Evolutionary conservation across 192 early-diverging fungal genomes (phyloP), one percentile per base, ranked within the genome.

Genomic region (Mortierella claussenii): DNA sequence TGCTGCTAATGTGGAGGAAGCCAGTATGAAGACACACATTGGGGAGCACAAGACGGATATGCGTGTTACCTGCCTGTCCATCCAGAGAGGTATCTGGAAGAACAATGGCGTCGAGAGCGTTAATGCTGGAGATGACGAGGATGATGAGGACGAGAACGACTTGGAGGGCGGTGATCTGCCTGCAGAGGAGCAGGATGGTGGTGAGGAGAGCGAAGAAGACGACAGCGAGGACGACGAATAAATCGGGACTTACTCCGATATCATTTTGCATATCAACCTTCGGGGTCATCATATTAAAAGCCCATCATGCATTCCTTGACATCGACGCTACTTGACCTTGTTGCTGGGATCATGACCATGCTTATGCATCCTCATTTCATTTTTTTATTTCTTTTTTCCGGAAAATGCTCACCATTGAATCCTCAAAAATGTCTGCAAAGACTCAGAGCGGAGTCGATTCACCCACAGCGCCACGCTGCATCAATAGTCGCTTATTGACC

Each of bases 21-120:
- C 28, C n/a, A 60, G 79, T 46, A 59, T 86, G 64, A 74, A 87
- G 44, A 83, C 59, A 20, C 51, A 55, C 17, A 61, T 76, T 49
- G 73, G 73, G 31, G 53, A 66, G 53, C 61, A 65, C 53, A 76
- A 76, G 57, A 76, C 65, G 11, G 73, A 76, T 56, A 76, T 76
- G 73, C 49, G 73, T 21, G 73, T 76, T 1, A 76, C 73, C 4
- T 62, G 73, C 26, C 24, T 76, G 9, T 47, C 73, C 3, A 37
- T 56, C 30, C 73, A 76, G 59, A 67, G 62, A 47, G 73, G 73
- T 24, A 67, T 67, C 45, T 76, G 73, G 73, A 76, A 76, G 73
- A 76, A 76, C 21, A 36, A 51, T 34, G 45, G 45, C 28, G 57
- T 54, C 12, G 56, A 46, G 44, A 43, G 3, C 23, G 18, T 30